Evolutionary conservation across 2,329 filamentous ascomycete genomes (phyloP), one percentile per base, ranked within the genome.

Genomic region (Ophidiomyces ophidiicola): DNA sequence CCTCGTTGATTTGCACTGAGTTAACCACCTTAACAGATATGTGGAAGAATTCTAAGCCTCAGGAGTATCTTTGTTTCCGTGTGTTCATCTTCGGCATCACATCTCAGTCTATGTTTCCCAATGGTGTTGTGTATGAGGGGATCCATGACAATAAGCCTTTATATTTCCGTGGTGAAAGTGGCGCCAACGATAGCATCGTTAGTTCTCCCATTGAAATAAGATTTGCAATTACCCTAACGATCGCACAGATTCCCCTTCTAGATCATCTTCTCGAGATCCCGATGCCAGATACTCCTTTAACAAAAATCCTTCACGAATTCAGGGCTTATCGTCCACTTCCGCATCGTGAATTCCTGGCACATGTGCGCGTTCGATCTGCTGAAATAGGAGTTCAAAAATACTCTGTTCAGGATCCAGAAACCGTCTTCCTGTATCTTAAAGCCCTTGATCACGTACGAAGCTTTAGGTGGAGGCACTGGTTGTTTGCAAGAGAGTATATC

Each of bases 61-160:
- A 72, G 12, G 76, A 85, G 49, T 94, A 94, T 64, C 84, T 82
- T 43, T 80, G 75, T 50, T 94, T 94, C 74, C 81, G 87, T 28
- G 93, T 88, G 7, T 94, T 94, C 68, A 94, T 94, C 65, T 94
- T 94, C 55, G 88, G 88, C 51, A 94, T 94, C 61, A 92, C 85
- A 1, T 81, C 76, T 33, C 87, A 94, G 62, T 80, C 77, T 53
- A 94, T 94, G 86, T 94, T 94, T 61, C 87, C 87, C 6, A 69
- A 87, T 46, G 88, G 88, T 6, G 88, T 94, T 5, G 63, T 93
- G 32, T 94, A 94, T 58, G 81, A 92, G 57, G 86, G 85, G 6
- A 74, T 88, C 44, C 79, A 79, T 48, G 76, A 80, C 44, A 57
- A 62, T 48, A 68, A 82, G 55, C 80, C 82, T 3, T 65, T 85